These are phyloP conservation scores for Trametes meyenii DNA, from an alignment of 768 basidiomycete genomes.

Conservation along the genomic window DNA sequence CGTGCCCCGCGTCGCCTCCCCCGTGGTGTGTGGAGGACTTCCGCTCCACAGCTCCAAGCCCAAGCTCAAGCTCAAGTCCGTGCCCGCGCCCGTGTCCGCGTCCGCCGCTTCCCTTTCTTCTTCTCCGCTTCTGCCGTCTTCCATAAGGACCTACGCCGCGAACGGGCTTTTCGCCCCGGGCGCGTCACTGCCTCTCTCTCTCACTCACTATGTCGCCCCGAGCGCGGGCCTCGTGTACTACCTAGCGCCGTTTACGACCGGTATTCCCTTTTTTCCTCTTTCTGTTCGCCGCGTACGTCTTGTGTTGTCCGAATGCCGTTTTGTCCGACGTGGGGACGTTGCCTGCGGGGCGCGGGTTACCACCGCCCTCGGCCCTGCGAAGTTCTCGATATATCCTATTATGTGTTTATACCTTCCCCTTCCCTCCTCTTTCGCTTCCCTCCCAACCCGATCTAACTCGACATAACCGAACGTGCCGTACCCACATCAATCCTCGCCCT, in stretches of 20 bases:
- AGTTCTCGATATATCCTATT: constrained; percentile 4
- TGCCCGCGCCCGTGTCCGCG: not conserved
- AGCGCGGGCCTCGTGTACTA: too few relatives aligned
- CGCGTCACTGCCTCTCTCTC: too few relatives aligned
- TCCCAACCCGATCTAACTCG: not conserved
- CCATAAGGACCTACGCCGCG: too few relatives aligned
- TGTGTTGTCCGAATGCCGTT: not conserved
- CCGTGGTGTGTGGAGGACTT: not conserved
- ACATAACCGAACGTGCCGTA: not conserved
- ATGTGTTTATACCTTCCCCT: not conserved
- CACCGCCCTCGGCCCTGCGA: not conserved
- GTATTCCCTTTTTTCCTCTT: too few relatives aligned
- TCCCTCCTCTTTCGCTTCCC: not conserved
- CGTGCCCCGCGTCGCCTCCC: not conserved
- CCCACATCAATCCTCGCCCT: too few relatives aligned
- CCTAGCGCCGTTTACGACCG: too few relatives aligned
- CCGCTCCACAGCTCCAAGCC: not conserved
- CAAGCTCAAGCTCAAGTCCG: not conserved
- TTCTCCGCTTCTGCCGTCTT: too few relatives aligned
- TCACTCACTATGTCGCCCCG: too few relatives aligned
- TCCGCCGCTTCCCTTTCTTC: not conserved
- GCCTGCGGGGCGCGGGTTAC: too few relatives aligned
- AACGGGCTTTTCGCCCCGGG: too few relatives aligned
- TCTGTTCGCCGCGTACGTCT: too few relatives aligned
- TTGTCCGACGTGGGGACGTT: too few relatives aligned